Conservation (phyloP, 2,329 filamentous ascomycete genomes). For the Arachnopeziza araneosa region DNA sequence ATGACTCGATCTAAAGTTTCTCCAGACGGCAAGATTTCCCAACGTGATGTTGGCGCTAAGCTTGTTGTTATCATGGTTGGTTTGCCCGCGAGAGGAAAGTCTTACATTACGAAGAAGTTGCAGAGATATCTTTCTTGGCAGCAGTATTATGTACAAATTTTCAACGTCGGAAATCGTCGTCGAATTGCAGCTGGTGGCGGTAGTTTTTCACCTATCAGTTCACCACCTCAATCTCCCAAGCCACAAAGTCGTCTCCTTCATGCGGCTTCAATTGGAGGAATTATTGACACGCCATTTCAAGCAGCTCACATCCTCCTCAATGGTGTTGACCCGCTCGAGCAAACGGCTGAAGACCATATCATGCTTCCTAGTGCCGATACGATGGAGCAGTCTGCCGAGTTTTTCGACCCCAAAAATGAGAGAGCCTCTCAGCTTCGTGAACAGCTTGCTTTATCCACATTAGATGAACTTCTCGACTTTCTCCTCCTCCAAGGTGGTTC, state of each 20-base stretch:
- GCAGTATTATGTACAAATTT: constrained; percentile 91
- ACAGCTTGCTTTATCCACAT: constrained; percentile 83
- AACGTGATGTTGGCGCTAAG: constrained; percentile 92
- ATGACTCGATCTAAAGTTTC: constrained; percentile 94
- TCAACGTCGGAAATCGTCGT: constrained; percentile 92
- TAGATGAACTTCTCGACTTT: constrained; percentile 89
- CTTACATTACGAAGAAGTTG: constrained; percentile 98
- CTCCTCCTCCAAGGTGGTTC: constrained; percentile 76
- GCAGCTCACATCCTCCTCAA: constrained; percentile 55
- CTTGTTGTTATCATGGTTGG: constrained; percentile 98
- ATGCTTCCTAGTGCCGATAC: constrained; percentile 36
- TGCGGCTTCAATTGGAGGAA: constrained; percentile 14
- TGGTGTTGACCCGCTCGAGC: constrained; percentile 32
- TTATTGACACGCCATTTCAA: constrained; percentile 37
- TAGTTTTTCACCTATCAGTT: constrained; percentile 15
- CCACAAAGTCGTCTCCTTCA: constrained; percentile 9
- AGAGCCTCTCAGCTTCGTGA: constrained; percentile 79
- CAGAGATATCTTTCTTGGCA: constrained; percentile 95
- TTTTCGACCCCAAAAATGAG: constrained; percentile 89
- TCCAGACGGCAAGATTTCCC: constrained; percentile 88
- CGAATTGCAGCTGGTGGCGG: constrained; percentile 65
- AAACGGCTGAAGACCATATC: constrained; percentile 11
- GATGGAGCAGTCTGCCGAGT: constrained; percentile 84
- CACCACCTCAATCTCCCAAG: constrained; percentile 24
- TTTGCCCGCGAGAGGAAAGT: constrained; percentile 90